Evolutionary conservation across 2,329 filamentous ascomycete genomes (phyloP), one percentile per base, ranked within the genome.

Genomic region (Zasmidium cellare): DNA sequence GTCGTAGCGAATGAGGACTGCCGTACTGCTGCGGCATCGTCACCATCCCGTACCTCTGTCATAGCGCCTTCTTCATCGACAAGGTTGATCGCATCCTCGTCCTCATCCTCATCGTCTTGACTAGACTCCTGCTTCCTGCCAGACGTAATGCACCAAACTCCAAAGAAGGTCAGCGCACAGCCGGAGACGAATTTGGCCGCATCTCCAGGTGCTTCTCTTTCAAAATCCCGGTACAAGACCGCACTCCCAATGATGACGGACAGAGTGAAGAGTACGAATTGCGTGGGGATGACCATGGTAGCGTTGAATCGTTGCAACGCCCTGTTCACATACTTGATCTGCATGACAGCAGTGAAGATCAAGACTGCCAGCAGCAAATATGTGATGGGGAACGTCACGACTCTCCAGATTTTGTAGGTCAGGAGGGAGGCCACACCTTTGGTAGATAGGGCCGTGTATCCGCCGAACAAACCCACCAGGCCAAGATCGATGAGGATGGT

Each of bases 401-500:
- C 91, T 67, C 89, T 86, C 82, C 92, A 91, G 19, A 97, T 83
- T 0, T 90, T 96, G 51, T 91, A 92, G 0, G 94, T 97, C 19
- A 99, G 82, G 77, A 99, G 87, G 0, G 94, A 97, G 1, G 94
- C 93, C 41, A 99, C 90, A 56, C 94, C 94, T 74, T 99, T 99
- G 25, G 94, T 99, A 1, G 93, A 91, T 5, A 99, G 82, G 11
- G 91, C 94, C n/a, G 94, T 99, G 75, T 97, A 99, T 59, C 92
- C 94, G 90, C 93, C 94, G 76, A 96, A 97, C 3, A 99, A 79
- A 2, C 90, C 94, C 45, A 99, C 94, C 38, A 99, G 84, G 9
- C 93, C 92, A 38, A 99, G 80, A 72, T 99, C 94, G 63, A 99
- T 92, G 62, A 97, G 77, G 55, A 97, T 96, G 0, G 88, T 92